These are phyloP conservation scores for Zymoseptoria crescenta DNA, from an alignment of 2,329 filamentous ascomycete species.

Conservation along the genomic window DNA sequence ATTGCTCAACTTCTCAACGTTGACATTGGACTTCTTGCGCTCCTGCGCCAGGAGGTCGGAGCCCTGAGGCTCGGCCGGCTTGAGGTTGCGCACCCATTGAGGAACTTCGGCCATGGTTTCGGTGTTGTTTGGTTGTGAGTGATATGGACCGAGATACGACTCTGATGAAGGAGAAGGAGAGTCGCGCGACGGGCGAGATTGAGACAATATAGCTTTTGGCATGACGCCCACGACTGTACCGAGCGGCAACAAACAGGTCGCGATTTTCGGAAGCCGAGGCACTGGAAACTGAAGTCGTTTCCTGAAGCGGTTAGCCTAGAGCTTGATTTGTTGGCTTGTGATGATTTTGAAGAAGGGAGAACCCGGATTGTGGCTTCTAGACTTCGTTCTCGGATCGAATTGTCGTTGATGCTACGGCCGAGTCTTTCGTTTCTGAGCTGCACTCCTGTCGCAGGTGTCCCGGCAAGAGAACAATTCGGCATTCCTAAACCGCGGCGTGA, in stretches of 20 bases:
- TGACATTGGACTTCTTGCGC: slow-evolving; percentile 58
- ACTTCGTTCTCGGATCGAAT: not conserved
- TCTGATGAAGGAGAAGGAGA: not conserved
- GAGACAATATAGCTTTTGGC: not conserved
- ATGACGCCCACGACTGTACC: not conserved
- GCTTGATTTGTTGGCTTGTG: not conserved
- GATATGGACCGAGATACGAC: not conserved
- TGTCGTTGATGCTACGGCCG: not conserved
- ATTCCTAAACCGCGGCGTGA: not conserved
- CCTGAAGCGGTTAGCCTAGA: not conserved
- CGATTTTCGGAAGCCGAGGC: not conserved
- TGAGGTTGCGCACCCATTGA: slow-evolving; percentile 60
- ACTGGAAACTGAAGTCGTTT: not conserved
- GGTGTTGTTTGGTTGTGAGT: not conserved
- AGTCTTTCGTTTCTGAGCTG: not conserved
- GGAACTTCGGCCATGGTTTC: slow-evolving; percentile 36
- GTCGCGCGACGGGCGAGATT: not conserved
- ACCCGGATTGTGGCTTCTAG: not conserved
- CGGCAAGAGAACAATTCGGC: not conserved
- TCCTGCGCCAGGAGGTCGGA: slow-evolving; percentile 61
- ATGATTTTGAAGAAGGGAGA: not conserved
- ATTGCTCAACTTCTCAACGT: slow-evolving; percentile 58
- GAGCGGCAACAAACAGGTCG: not conserved
- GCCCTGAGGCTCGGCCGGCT: slow-evolving; percentile 60
- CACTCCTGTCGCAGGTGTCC: not conserved